Evolutionary conservation across 768 basidiomycete genomes (phyloP), one percentile per base, ranked within the genome.

Genomic region (Termitomyces eurrhizus): DNA sequence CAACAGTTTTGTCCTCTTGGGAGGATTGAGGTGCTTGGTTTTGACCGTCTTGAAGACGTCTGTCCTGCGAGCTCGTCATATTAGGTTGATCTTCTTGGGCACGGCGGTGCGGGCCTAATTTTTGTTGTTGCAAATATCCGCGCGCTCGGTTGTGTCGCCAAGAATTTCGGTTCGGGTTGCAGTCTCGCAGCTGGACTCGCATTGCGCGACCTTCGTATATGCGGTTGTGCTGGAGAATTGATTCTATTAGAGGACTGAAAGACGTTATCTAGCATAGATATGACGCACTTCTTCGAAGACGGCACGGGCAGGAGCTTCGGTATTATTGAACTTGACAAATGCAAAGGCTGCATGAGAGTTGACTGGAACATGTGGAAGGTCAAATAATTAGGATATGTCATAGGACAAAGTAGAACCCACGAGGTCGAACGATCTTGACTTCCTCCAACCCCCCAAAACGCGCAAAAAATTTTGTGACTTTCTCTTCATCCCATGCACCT

Each of bases 131-230:
- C 59, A 69, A 73, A 29, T 78, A 72, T n/a, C 79, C 79, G 18
- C 80, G 81, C 37, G 74, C 78, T 57, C 78, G 77, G 42, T 73
- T 75, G 62, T 67, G 75, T 64, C 76, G 79, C 80, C 80, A 84
- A 33, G 72, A 72, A 21, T 78, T 77, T 50, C 81, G 81, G n/a
- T 76, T 73, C 36, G 84, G 83, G 62, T 88, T 84, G 67, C 81
- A 82, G 63, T 90, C 89, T 46, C 89, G 81, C 41, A 92, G 74
- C 64, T 91, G 88, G 39, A 93, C 89, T 21, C 90, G 84, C 69
- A 93, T 85, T 4, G 84, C 77, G 49, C 88, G 85, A 32, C 89
- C 90, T 56, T 85, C 83, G 59, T 88, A 79, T 14, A 85, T 70
- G 46, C 83, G 84, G 68, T 90, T 87, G 64, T 92, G 86, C 90